These are phyloP conservation scores for Polyplosphaeria fusca DNA, from an alignment of 495 filamentous ascomycete species.

Conservation along the genomic window DNA sequence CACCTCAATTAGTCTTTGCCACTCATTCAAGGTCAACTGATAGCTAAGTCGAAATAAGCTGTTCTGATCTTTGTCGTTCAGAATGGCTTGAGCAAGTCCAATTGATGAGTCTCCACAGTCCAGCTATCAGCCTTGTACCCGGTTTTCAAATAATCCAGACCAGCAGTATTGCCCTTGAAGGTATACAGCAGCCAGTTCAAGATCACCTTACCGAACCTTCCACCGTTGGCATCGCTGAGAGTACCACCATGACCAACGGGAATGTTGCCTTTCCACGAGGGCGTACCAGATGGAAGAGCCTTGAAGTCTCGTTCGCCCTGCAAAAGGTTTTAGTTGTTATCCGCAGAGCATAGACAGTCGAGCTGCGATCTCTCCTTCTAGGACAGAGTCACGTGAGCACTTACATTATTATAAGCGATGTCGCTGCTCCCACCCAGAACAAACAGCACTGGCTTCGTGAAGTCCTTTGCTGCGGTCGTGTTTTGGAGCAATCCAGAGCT, in stretches of 20 bases:
- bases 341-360: no score
- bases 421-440: no score
- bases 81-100: constrained; percentile 11
- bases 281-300: constrained; percentile 26
- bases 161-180: constrained; percentile 15
- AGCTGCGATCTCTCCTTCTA: no score
- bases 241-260: constrained; percentile 38
- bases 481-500: no score
- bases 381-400: no score
- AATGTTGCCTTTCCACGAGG: constrained; percentile 44
- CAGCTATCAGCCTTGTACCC: constrained; percentile 23
- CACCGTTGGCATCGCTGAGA: constrained; percentile 33
- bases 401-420: no score
- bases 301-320: constrained; percentile 40
- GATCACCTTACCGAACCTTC: constrained; percentile 36
- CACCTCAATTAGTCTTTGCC: no score
- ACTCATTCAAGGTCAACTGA: no score
- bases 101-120: constrained; percentile 16
- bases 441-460: no score
- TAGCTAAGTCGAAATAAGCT: no score
- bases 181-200: constrained; percentile 32
- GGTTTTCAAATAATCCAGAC: constrained; percentile 10
- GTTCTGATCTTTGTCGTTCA: background rate
- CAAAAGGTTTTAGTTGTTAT: no score
- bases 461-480: no score